Evolutionary conservation across 2,329 filamentous ascomycete genomes (phyloP), one percentile per base, ranked within the genome.

Genomic region (Calonectria leucothoes): DNA sequence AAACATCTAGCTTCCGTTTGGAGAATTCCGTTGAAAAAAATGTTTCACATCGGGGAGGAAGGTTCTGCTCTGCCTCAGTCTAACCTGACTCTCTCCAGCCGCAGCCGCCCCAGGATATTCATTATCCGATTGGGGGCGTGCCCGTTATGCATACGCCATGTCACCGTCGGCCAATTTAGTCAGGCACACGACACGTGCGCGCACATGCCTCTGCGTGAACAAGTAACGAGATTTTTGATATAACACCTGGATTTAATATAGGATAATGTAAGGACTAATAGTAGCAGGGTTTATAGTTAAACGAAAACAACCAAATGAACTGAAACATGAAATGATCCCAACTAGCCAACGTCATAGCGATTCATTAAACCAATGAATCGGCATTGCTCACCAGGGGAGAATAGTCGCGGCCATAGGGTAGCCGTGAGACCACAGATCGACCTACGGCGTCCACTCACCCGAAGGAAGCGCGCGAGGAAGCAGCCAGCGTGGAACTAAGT

Each of bases 11-110:
- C 55, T 61, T 25, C 55, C 33, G 35, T 25, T 61, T 61, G 35
- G 55, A 23, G 55, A 59, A 61, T 61, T 61, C 55, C 55, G 55
- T 20, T 61, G 33, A 6, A 25, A 6, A 25, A 39, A 61, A 20
- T 61, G 55, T 61, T 39, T 61, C 55, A 61, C 55, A 61, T 61
- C 35, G 35, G 55, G 35, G n/a, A 61, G 25, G n/a, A n/a, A n/a
- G n/a, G n/a, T n/a, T 55, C 33, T 33, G 33, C 12, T 61, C 25
- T 39, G 55, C 33, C 33, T 61, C 31, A 10, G 33, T 8, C 55
- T 61, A 39, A 37, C 55, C 55, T 61, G 33, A 61, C 23, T 61
- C 33, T 27, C 15, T 61, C 35, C 33, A 20, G 14, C 55, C 27
- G 11, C 15, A n/a, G n/a, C n/a, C n/a, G n/a, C 55, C 35, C 23